Evolutionary conservation across 2,329 filamentous ascomycete species (phyloP), one percentile per base, ranked within the genome.

Genomic region (Colletotrichum sp.): DNA sequence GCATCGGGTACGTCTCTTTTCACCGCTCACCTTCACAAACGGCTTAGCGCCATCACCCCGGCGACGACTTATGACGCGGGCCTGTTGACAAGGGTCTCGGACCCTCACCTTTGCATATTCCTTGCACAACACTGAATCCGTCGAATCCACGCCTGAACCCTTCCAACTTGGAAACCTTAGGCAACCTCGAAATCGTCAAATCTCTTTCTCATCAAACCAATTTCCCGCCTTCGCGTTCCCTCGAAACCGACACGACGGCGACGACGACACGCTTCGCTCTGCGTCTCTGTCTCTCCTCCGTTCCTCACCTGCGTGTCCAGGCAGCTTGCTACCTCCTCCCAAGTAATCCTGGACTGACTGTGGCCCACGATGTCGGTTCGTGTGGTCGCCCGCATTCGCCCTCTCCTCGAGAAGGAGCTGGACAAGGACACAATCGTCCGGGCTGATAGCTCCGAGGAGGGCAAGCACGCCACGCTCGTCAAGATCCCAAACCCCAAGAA

Each of bases 401-500:
- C 96, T 68, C 91, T 98, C 78, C 92, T 98, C 78, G 93, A 95
- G 80, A 93, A 94, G 78, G 97, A 99, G 88, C 89, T 94, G 75
- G 95, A 97, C 82, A 94, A 94, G 85, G 96, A 99, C 86, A 91
- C 95, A 76, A 98, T 99, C 80, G 93, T 99, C 79, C 89, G 87
- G 65, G 90, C 92, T 10, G 93, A 93, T 64, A 91, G 90, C 77
- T 90, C 89, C 73, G 90, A 93, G 68, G 86, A 91, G 63, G 90
- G 90, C 79, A 90, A 89, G 78, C 89, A 92, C 24, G 92, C 90
- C 77, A 93, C 90, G 30, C 87, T 98, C 34, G 92, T 99, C 82
- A 94, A 94, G 84, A 98, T 99, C 81, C 96, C 96, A 5, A 98
- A 96, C 82, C 96, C 96, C 0, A 98, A 97, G 88, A 98, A 98